A percentile compares a stretch with the other conserved stretches of the same genome.
These are phyloP conservation scores for Torulaspora pretoriensis DNA, from an alignment of 1,139 yeast species.

Conservation along the genomic window DNA sequence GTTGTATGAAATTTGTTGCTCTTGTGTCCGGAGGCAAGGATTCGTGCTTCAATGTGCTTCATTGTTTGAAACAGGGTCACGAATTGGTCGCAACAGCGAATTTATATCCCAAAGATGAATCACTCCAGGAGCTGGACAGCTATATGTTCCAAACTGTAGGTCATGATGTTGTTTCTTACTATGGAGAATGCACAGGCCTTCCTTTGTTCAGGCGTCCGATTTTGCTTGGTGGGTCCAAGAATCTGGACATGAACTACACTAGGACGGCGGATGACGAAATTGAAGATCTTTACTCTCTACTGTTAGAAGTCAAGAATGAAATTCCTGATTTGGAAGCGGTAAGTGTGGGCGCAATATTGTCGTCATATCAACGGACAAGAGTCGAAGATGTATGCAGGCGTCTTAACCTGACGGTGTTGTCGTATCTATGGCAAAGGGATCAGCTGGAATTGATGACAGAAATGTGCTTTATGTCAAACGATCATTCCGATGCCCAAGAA, in stretches of 20 bases:
- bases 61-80: conserved; percentile 79
- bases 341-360: conserved; percentile 91
- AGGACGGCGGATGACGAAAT: conserved; percentile 73
- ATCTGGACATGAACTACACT: conserved; percentile 64
- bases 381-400: conserved; percentile 87
- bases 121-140: conserved; percentile 71
- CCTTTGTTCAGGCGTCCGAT: conserved; percentile 78
- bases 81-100: conserved; percentile 81
- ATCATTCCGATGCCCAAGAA: conserved; percentile 5
- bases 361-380: conserved; percentile 87
- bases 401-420: conserved; percentile 60
- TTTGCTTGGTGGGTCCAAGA: conserved; percentile 52
- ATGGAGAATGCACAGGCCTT: conserved; percentile 66
- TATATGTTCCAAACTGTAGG: conserved; percentile 99
- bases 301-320: conserved; percentile 43
- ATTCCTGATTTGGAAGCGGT: conserved; percentile 82
- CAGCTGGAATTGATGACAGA: conserved; percentile 77
- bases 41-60: conserved; percentile 83
- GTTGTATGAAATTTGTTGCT: conserved; percentile 80
- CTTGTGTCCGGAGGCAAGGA: conserved; percentile 95
- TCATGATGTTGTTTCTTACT: conserved; percentile 65
- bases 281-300: conserved; percentile 63
- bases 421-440: conserved; percentile 86
- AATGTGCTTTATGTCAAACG: conserved; percentile 51
- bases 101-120: conserved; percentile 54